Conservation (phyloP, 257 asterid species). For the Cordia subcordata region DNA sequence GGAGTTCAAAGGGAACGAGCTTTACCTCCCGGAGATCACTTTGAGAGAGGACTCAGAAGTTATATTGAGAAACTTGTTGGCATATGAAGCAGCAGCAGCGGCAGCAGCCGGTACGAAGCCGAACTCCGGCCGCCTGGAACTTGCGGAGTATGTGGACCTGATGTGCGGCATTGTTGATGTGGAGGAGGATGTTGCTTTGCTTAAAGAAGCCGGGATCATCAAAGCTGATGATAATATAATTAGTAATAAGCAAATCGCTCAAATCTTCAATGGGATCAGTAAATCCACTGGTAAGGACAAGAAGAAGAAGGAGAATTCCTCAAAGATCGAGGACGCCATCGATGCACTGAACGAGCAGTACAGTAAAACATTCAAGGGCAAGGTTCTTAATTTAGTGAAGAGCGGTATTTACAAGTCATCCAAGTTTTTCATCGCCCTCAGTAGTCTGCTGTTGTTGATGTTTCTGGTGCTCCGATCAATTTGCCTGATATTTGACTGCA, state of each 20-base stretch:
- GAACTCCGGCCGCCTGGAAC: not conserved
- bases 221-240: not conserved
- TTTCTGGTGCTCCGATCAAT: not conserved
- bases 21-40: slow-evolving; percentile 16
- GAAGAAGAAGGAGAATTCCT: slow-evolving; percentile 4
- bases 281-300: slow-evolving; percentile 8
- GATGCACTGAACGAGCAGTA: slow-evolving; percentile 11
- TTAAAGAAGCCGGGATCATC: not conserved
- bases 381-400: not conserved
- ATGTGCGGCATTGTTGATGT: slow-evolving; percentile 25
- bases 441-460: not conserved
- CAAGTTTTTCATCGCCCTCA: not conserved
- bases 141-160: slow-evolving; percentile 17
- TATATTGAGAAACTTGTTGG: slow-evolving; percentile 23
- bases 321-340: not conserved
- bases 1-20: not conserved
- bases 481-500: not conserved
- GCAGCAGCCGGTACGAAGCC: not conserved
- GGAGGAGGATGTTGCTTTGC: slow-evolving; percentile 14
- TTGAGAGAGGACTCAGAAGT: slow-evolving; percentile 12
- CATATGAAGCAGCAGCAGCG: slow-evolving; percentile 19
- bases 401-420: not conserved
- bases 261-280: slow-evolving; percentile 15
- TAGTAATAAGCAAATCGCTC: slow-evolving; percentile 1
- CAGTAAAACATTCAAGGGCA: not conserved